phyloP scores from a whole-genome alignment of 2,329 filamentous ascomycete species.

The Ceratocystis diversiconidia region DNA sequence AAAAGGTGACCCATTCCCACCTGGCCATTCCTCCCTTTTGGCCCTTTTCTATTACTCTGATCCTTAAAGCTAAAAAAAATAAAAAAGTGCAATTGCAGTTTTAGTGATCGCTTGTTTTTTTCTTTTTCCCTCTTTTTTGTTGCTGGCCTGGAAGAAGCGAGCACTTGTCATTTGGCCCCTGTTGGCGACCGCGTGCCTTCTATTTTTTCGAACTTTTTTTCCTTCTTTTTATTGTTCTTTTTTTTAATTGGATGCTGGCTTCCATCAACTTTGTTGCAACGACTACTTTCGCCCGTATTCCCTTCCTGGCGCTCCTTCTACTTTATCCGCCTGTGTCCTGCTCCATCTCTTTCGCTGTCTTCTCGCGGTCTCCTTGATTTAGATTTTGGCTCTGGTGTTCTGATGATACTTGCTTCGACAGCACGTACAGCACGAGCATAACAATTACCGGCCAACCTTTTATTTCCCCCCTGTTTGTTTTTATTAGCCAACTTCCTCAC shows the following conservation, averaged over 20 bases:
- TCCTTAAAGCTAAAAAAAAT: not conserved
- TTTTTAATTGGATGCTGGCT: constrained; percentile 2
- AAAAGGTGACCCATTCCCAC: not conserved
- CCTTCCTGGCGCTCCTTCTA: constrained; percentile 5
- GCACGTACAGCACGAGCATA: not conserved
- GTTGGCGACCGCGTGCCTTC: not conserved
- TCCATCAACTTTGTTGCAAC: constrained; percentile 2
- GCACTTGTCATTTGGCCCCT: constrained; percentile 1
- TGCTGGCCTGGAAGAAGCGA: too few species aligned
- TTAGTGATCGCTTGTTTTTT: not conserved
- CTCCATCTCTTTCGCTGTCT: too few species aligned
- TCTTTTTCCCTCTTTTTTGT: not conserved
- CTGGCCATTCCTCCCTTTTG: not conserved
- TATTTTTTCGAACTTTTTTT: not conserved
- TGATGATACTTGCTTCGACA: not conserved
- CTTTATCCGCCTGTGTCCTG: not conserved
- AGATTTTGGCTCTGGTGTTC: not conserved
- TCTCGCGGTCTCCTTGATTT: too few species aligned
- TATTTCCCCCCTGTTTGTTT: not conserved
- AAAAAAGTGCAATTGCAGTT: not conserved
- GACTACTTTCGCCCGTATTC: constrained; percentile 9
- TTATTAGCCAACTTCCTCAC: not conserved
- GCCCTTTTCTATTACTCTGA: not conserved
- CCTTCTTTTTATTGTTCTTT: not conserved
- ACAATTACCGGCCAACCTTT: not conserved